A percentile compares a stretch with the other conserved stretches of the same genome.
phyloP scores from a whole-genome alignment of 345 rosid genomes.

The Laguncularia racemosa region DNA sequence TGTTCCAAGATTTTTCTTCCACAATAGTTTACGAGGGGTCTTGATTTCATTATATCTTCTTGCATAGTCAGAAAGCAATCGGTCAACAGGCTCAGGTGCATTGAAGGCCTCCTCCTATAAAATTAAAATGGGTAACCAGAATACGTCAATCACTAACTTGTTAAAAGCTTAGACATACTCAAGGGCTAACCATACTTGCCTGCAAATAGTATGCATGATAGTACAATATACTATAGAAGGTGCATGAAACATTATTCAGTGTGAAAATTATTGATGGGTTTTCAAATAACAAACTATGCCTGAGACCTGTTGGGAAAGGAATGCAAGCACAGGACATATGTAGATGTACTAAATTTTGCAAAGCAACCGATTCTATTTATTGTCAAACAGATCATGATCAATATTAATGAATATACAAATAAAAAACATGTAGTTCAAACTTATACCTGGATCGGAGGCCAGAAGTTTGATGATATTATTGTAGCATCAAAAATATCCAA shows the following conservation, averaged over 20 bases:
- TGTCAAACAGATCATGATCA: not conserved
- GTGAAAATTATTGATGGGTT: not conserved
- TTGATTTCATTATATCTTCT: slow-evolving; percentile 70
- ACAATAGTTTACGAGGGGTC: slow-evolving; percentile 88
- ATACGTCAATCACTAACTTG: not conserved
- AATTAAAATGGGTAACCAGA: slow-evolving; percentile 8
- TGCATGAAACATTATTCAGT: slow-evolving; percentile 1
- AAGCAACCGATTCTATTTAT: too few relatives aligned
- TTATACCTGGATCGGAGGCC: slow-evolving; percentile 96
- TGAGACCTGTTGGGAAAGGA: too few relatives aligned
- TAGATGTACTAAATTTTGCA: too few relatives aligned
- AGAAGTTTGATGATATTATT: slow-evolving; percentile 85
- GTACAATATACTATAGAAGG: too few relatives aligned
- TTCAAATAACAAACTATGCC: not conserved
- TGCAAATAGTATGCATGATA: too few relatives aligned
- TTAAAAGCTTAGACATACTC: too few relatives aligned
- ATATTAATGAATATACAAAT: not conserved
- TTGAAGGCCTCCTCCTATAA: slow-evolving; percentile 80
- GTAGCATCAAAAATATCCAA: slow-evolving; percentile 68
- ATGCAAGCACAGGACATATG: too few relatives aligned
- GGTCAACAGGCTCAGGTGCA: slow-evolving; percentile 65
- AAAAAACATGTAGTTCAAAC: not conserved
- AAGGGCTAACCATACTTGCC: too few relatives aligned
- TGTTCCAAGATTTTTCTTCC: slow-evolving; percentile 97
- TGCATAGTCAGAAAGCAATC: slow-evolving; percentile 76